Evolutionary conservation across 163 green algal species (phyloP).

Genomic region (Chlorella variabilis): DNA sequence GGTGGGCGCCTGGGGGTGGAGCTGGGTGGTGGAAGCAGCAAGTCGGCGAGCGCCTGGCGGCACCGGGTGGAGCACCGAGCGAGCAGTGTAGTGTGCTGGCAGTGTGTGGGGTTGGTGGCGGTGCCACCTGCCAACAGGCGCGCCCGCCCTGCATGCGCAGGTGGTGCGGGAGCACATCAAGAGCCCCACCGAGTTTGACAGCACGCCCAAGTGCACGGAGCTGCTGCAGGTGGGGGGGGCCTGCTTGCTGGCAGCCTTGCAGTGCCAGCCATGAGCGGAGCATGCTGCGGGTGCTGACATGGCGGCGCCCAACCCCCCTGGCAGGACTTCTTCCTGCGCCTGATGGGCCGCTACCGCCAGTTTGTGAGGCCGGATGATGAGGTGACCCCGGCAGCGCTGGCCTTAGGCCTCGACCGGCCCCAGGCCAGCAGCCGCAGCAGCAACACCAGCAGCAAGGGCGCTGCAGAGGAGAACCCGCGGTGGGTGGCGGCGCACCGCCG

Average conservation of each 20-base stretch:
- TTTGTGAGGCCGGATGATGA: constrained; percentile 20
- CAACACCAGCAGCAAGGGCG: neutral
- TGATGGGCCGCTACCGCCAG: constrained; percentile 29
- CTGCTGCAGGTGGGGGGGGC: constrained; percentile 8
- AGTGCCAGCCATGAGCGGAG: too few species aligned
- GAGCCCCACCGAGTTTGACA: constrained; percentile 81
- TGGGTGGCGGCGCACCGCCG: neutral
- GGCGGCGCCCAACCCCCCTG: neutral
- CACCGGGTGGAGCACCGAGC: too few species aligned
- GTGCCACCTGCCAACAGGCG: too few species aligned
- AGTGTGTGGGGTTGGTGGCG: too few species aligned
- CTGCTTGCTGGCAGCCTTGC: neutral
- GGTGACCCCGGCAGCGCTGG: constrained; percentile 17
- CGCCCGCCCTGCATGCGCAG: neutral
- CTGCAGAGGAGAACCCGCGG: constrained; percentile 11
- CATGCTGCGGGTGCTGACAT: too few species aligned
- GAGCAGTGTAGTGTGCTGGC: too few species aligned
- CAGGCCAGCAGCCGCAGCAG: neutral
- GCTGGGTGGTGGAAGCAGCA: neutral
- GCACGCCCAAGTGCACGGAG: constrained; percentile 52
- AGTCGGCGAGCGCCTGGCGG: too few species aligned
- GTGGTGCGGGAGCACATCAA: constrained; percentile 43
- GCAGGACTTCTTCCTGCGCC: constrained; percentile 32
- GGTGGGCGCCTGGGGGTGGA: neutral
- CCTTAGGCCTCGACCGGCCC: constrained; percentile 11